These are phyloP conservation scores for Tricholoma flavovirens DNA, from an alignment of 768 basidiomycete species.

Conservation along the genomic window DNA sequence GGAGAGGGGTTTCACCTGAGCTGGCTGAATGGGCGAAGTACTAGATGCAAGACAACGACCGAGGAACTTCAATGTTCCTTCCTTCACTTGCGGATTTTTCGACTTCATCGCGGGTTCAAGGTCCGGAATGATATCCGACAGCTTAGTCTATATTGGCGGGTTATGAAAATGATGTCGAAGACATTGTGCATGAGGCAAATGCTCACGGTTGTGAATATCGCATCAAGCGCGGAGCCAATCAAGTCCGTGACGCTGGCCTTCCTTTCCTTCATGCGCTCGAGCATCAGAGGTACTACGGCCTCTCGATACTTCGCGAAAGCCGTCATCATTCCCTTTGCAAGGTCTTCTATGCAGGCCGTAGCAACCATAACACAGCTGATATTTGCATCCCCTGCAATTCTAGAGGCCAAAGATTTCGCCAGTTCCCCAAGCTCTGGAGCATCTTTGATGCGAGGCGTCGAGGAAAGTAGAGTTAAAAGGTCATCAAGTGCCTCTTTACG, in stretches of 20 bases:
- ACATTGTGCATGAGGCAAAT: slow-evolving; percentile 3
- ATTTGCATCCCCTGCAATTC: slow-evolving; percentile 87
- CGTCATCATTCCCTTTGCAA: slow-evolving; percentile 76
- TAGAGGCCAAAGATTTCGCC: slow-evolving; percentile 66
- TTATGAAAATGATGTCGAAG: slow-evolving; percentile 7
- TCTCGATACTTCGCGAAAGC: slow-evolving; percentile 74
- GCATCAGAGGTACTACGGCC: slow-evolving; percentile 64
- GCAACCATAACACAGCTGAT: slow-evolving; percentile 92
- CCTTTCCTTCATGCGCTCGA: slow-evolving; percentile 91
- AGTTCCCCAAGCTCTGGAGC: slow-evolving; percentile 73
- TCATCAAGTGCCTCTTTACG: slow-evolving; percentile 89
- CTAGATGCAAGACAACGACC: slow-evolving; percentile 72
- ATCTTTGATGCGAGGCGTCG: slow-evolving; percentile 75
- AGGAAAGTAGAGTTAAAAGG: slow-evolving; percentile 60
- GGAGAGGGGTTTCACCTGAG: slow-evolving; percentile 77
- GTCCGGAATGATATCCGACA: slow-evolving; percentile 81
- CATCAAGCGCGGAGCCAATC: slow-evolving; percentile 84
- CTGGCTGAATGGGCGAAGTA: slow-evolving; percentile 57
- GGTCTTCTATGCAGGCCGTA: slow-evolving; percentile 75
- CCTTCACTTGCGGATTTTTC: slow-evolving; percentile 97
- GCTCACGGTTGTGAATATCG: slow-evolving; percentile 76
- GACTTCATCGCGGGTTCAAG: slow-evolving; percentile 68
- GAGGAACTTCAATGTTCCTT: slow-evolving; percentile 85
- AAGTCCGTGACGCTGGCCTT: slow-evolving; percentile 88
- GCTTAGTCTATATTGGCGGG: slow-evolving; percentile 48